These are phyloP conservation scores for Stephania cephalantha DNA, from an alignment of 164 flowering plant species.

Conservation along the genomic window DNA sequence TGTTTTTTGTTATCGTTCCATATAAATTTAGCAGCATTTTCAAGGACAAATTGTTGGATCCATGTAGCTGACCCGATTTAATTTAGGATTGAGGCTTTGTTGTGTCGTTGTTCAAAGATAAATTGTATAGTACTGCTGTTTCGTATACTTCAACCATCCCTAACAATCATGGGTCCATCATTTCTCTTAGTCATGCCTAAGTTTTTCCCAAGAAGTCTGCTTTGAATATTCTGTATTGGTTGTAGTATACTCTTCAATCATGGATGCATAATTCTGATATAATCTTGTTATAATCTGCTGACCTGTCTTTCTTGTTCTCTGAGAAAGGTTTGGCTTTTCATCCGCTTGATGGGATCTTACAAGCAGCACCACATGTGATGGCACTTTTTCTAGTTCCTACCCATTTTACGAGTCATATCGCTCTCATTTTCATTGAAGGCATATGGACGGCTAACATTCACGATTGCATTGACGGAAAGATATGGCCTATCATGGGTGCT, in stretches of 20 bases:
- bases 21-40: neutral
- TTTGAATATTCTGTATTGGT: neutral
- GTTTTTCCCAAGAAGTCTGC: neutral
- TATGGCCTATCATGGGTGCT: slow-evolving; percentile 98
- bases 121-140: neutral
- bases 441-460: slow-evolving; percentile 96
- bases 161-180: neutral
- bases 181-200: neutral
- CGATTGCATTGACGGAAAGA: slow-evolving; percentile 77
- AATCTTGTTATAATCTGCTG: neutral
- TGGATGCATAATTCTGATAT: neutral
- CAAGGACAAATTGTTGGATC: neutral
- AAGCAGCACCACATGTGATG: slow-evolving; percentile 83
- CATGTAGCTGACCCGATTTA: neutral
- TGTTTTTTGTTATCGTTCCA: neutral
- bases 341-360: slow-evolving; percentile 88
- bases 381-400: slow-evolving; percentile 72
- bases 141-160: neutral
- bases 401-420: slow-evolving; percentile 71
- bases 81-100: neutral
- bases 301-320: neutral
- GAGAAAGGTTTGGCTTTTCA: slow-evolving; percentile 85
- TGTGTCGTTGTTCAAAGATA: neutral
- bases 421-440: slow-evolving; percentile 66
- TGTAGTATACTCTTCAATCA: neutral